Base-by-base conservation (phyloP, 2,329 filamentous ascomycete genomes). In the Neofusicoccum umdonicola region DNA sequence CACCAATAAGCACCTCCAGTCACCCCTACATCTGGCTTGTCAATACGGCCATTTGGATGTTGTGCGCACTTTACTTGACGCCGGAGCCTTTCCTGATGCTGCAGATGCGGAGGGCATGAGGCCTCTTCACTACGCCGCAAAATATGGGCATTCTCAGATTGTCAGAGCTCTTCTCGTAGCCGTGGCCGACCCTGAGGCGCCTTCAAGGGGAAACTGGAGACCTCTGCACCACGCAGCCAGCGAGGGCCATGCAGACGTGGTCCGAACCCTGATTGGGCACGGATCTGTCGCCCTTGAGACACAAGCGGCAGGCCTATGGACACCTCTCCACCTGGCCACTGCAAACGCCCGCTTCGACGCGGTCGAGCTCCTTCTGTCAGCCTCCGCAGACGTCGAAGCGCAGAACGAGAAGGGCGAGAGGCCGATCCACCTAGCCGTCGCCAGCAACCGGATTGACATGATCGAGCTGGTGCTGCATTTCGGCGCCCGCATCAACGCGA, bases 401-500 rank as follows among this genome's bases (percentile, higher is more conserved):
- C n/a, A 17, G 15, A 51, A 37, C 11, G 60, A 41, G 3, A n/a
- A 19, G 9, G 45, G 19, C 1, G 19, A 62, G 8, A 9, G 45
- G 7, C 34, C 60, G 0, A 7, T 62, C 8, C 56, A 60, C 17
- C 39, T 60, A 51, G 73, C 74, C 2, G 67, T 77, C 15, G 75
- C 76, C 52, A 73, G 71, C 62, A 72, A 73, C 51, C 27, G 27
- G 1, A 69, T 73, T 8, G 68, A 67, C 27, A 69, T 76, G 4
- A 71, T 76, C n/a, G 67, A 72, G 50, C 51, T 76, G 61, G 66
- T 77, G 39, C 67, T 77, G 17, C 70, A 69, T 31, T 73, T 67
- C 62, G 73, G 74, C 1, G 75, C 72, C 22, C 71, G 76, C 62
- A 70, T 73, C 7, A 70, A 77, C 61, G 72, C 71, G 3, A 70